A percentile compares a stretch with the other conserved stretches of the same genome.
Evolutionary conservation across 805 yeast species (phyloP).

Genomic region (Wickerhamomyces sydowiorum): DNA sequence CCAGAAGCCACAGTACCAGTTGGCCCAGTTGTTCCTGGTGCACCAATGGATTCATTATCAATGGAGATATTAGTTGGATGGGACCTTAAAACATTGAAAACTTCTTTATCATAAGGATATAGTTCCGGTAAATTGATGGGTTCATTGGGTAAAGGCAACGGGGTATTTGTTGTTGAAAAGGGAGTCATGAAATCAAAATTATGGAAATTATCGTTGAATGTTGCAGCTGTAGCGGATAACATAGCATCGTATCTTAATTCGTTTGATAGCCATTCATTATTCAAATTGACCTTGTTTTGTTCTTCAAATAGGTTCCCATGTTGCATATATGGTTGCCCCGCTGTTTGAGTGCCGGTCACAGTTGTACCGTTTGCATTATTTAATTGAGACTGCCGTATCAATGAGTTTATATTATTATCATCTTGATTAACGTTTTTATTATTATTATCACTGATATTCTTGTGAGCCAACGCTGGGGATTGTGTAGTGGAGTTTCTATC

Average conservation of each 20-base stretch:
- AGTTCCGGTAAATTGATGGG: constrained; percentile 1
- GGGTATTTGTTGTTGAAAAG: constrained; percentile 3
- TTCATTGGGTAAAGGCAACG: neutral
- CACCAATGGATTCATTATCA: neutral
- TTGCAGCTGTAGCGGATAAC: constrained; percentile 64
- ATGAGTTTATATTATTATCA: constrained; percentile 3
- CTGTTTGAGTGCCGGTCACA: no score
- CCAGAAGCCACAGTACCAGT: no score
- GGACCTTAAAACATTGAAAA: constrained; percentile 21
- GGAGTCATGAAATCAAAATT: constrained; percentile 48
- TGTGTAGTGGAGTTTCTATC: neutral
- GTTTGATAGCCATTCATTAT: constrained; percentile 64
- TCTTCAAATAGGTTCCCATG: constrained; percentile 13
- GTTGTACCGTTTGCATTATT: no score
- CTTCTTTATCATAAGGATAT: constrained; percentile 20
- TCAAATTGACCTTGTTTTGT: constrained; percentile 23
- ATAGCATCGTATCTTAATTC: constrained; percentile 70
- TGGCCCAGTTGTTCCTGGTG: no score
- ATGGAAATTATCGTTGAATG: constrained; percentile 44
- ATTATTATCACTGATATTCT: neutral
- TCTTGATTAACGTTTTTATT: neutral
- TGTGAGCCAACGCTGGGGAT: neutral
- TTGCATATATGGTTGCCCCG: constrained; percentile 9
- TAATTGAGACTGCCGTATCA: constrained; percentile 11
- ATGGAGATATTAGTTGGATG: constrained; percentile 1